These are phyloP conservation scores for Kregervanrija pseudodelftensis DNA, from an alignment of 805 yeast genomes.

Conservation along the genomic window DNA sequence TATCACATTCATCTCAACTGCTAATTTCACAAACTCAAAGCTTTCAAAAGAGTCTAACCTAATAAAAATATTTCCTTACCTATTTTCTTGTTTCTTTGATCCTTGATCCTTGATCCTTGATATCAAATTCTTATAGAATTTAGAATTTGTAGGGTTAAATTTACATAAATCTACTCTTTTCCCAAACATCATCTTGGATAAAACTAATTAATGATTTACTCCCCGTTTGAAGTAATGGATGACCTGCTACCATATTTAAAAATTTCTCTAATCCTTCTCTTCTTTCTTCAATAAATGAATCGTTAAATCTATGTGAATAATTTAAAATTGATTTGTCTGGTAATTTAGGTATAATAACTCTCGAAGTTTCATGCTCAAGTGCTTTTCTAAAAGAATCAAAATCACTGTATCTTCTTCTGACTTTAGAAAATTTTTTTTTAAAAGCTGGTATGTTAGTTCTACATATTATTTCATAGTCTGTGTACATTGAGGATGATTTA, in stretches of 20 bases:
- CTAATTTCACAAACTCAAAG: too few species aligned
- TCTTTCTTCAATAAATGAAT: constrained; percentile 76
- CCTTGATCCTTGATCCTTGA: too few species aligned
- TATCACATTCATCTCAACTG: too few species aligned
- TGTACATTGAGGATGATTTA: constrained; percentile 52
- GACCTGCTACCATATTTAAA: constrained; percentile 75
- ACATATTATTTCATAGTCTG: constrained; percentile 88
- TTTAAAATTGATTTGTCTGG: constrained; percentile 74
- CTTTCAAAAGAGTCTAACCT: too few species aligned
- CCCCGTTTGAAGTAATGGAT: constrained; percentile 88
- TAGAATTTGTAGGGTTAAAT: background rate
- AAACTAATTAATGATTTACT: constrained; percentile 71
- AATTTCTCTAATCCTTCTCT: constrained; percentile 80
- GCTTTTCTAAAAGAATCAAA: constrained; percentile 75
- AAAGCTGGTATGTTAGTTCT: constrained; percentile 89
- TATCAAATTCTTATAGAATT: background rate
- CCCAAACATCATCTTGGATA: constrained; percentile 84
- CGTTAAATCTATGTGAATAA: constrained; percentile 65
- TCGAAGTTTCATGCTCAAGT: constrained; percentile 65
- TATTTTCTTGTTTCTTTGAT: too few species aligned
- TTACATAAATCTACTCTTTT: constrained; percentile 25
- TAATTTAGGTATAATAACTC: constrained; percentile 77
- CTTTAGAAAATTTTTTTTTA: constrained; percentile 51
- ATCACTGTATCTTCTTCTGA: constrained; percentile 84
- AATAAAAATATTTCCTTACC: too few species aligned